Evolutionary conservation across 75 land plant genomes (phyloP).

Genomic region (Azolla pinnata): DNA sequence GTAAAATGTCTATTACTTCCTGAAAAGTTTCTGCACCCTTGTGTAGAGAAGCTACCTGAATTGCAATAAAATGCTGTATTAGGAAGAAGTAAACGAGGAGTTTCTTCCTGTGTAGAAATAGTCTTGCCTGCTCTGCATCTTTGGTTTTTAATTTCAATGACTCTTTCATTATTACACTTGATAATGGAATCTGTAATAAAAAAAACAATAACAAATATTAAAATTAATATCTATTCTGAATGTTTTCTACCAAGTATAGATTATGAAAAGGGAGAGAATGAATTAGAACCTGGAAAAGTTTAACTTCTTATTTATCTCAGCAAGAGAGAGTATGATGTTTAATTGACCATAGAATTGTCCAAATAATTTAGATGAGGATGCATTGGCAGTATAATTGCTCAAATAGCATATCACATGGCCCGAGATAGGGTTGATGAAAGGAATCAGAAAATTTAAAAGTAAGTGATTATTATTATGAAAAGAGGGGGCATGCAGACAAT

Average conservation of each 20-base stretch:
- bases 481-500: no score
- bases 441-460: no score
- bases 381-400: no score
- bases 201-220: neutral
- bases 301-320: no score
- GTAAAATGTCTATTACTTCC: conserved; percentile 28
- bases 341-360: no score
- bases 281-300: neutral
- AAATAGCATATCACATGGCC: no score
- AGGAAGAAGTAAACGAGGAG: neutral
- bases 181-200: conserved; percentile 44
- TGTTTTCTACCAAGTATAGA: no score
- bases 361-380: no score
- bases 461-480: no score
- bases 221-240: no score
- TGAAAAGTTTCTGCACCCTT: conserved; percentile 40
- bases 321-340: no score
- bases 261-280: neutral
- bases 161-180: conserved; percentile 42
- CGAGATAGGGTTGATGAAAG: no score
- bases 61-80: neutral
- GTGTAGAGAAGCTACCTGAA: conserved; percentile 54
- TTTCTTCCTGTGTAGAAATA: neutral
- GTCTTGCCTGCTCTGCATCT: conserved; percentile 62
- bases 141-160: conserved; percentile 64